Evolutionary conservation across 2,329 filamentous ascomycete genomes (phyloP).

Genomic region (Periconia sp.): DNA sequence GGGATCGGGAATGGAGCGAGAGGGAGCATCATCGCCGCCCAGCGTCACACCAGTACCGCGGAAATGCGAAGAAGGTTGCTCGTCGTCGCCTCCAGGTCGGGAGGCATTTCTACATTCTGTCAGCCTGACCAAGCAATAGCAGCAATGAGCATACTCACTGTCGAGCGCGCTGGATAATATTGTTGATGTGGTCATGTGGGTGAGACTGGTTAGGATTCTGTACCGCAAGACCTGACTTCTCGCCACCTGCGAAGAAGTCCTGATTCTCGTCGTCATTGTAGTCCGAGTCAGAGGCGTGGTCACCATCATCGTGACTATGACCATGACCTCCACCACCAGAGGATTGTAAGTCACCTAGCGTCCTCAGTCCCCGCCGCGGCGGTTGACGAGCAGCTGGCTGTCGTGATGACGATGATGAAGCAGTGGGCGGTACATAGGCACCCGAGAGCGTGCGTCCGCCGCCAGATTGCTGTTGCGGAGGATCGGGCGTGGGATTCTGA

Average conservation of each 20-base stretch:
- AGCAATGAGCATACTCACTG: conserved; percentile 37
- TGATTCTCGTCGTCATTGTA: conserved; percentile 64
- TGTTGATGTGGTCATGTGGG: conserved; percentile 56
- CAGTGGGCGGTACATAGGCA: conserved; percentile 38
- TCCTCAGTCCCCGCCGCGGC: conserved; percentile 47
- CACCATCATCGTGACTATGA: conserved; percentile 56
- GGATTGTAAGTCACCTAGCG: conserved; percentile 53
- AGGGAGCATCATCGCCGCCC: conserved; percentile 77
- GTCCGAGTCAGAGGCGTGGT: conserved; percentile 66
- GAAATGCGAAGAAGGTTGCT: conserved; percentile 63
- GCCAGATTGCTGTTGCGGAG: conserved; percentile 30
- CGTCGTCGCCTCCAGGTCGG: conserved; percentile 61
- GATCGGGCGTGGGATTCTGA: conserved; percentile 28
- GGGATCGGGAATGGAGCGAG: conserved; percentile 71
- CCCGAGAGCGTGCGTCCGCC: conserved; percentile 46
- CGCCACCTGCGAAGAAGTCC: conserved; percentile 82
- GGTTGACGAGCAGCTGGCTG: conserved; percentile 30
- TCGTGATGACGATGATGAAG: conserved; percentile 34
- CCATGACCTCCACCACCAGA: conserved; percentile 47
- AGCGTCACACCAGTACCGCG: conserved; percentile 75
- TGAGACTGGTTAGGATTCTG: conserved; percentile 66
- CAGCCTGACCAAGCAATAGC: conserved; percentile 14
- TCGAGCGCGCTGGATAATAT: conserved; percentile 56
- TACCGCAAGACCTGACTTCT: conserved; percentile 78
- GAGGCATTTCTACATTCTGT: conserved; percentile 62